phyloP scores from a whole-genome alignment of 2,329 filamentous ascomycete genomes.

The Exophiala xenobiotica region DNA sequence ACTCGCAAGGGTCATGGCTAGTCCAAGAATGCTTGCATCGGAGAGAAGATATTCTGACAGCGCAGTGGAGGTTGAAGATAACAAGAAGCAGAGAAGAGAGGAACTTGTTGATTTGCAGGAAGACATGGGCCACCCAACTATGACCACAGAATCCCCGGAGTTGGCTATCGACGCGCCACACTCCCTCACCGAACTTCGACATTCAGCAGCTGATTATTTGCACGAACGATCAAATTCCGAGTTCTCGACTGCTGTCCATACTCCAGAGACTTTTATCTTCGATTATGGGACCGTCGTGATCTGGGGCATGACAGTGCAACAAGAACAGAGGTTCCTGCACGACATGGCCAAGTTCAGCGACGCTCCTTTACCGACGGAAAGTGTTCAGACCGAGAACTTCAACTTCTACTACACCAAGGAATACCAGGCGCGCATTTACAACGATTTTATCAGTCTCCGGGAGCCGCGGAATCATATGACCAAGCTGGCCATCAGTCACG shows the following conservation, averaged over 20 bases:
- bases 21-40: slow-evolving; percentile 22
- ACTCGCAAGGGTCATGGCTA: slow-evolving; percentile 23
- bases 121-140: slow-evolving; percentile 35
- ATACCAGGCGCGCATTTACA: slow-evolving; percentile 98
- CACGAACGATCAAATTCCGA: slow-evolving; percentile 52
- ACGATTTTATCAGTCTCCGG: slow-evolving; percentile 93
- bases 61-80: slow-evolving; percentile 65
- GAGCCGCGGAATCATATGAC: slow-evolving; percentile 98
- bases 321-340: slow-evolving; percentile 88
- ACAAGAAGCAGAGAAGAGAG: slow-evolving; percentile 56
- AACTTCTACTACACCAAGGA: slow-evolving; percentile 99
- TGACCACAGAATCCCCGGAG: slow-evolving; percentile 20
- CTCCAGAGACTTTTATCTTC: slow-evolving; percentile 92
- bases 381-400: slow-evolving; percentile 94
- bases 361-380: slow-evolving; percentile 82
- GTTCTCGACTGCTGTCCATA: slow-evolving; percentile 85
- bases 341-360: slow-evolving; percentile 92
- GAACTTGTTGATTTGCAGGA: slow-evolving; percentile 64
- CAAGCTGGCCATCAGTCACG: slow-evolving; percentile 94
- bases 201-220: slow-evolving; percentile 30
- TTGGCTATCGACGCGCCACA: slow-evolving; percentile 16
- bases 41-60: slow-evolving; percentile 57
- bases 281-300: slow-evolving; percentile 97
- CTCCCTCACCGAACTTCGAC: slow-evolving; percentile 19
- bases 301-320: slow-evolving; percentile 91